Percentiles rank a stretch among this genome's conserved stretches.
Evolutionary conservation across 768 basidiomycete genomes (phyloP).

Genomic region (Cystofilobasidium macerans): DNA sequence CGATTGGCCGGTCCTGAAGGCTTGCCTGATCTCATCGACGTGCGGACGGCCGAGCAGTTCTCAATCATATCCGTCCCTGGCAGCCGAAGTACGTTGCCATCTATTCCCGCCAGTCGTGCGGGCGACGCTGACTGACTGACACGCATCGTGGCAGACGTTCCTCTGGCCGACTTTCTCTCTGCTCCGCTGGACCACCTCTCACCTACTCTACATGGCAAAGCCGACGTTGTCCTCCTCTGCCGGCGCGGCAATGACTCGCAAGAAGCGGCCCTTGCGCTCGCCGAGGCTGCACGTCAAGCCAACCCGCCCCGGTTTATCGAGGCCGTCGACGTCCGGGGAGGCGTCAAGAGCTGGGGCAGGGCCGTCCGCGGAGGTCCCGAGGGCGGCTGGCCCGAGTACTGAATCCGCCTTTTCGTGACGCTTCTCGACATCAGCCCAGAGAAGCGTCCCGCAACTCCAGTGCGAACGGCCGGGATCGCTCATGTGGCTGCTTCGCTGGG

Average conservation of each 20-base stretch:
- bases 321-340: conserved; percentile 12
- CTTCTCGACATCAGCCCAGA: too few relatives aligned
- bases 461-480: too few relatives aligned
- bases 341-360: conserved; percentile 18
- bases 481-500: too few relatives aligned
- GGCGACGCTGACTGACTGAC: conserved; percentile 5
- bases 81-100: conserved; percentile 52
- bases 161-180: conserved; percentile 54
- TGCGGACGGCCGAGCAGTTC: conserved; percentile 66
- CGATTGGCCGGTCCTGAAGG: conserved; percentile 26
- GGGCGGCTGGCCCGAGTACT: conserved; percentile 21
- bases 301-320: conserved; percentile 25
- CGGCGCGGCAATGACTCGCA: conserved; percentile 88
- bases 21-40: conserved; percentile 55
- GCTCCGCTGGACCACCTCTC: conserved; percentile 44
- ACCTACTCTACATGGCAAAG: conserved; percentile 7
- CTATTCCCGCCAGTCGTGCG: too few relatives aligned
- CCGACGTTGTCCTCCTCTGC: conserved; percentile 55
- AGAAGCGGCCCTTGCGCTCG: conserved; percentile 60
- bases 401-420: not conserved
- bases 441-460: too few relatives aligned
- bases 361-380: not conserved
- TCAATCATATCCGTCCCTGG: conserved; percentile 70
- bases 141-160: conserved; percentile 49
- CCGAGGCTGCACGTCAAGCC: conserved; percentile 33